A percentile compares a stretch with the other conserved stretches of the same genome.
These are phyloP conservation scores for Astrocystis sublimbata DNA, from an alignment of 495 filamentous ascomycete genomes.

Conservation along the genomic window DNA sequence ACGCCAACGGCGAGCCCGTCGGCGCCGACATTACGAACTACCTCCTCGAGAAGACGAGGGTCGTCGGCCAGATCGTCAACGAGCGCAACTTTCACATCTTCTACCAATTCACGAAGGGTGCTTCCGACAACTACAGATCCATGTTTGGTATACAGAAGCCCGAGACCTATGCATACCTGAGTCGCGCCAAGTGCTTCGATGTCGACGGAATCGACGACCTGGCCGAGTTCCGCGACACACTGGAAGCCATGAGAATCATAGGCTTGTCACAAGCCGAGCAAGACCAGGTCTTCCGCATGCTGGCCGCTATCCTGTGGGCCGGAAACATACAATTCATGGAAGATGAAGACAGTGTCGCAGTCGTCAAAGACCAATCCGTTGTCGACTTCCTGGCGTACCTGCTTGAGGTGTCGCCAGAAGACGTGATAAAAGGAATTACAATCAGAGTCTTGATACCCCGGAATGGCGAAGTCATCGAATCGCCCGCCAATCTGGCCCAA, in stretches of 20 bases:
- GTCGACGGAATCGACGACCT: constrained; percentile 91
- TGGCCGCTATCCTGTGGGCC: constrained; percentile 90
- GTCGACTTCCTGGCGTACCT: constrained; percentile 94
- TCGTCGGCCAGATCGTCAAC: constrained; percentile 92
- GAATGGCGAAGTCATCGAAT: constrained; percentile 85
- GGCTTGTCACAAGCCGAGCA: constrained; percentile 87
- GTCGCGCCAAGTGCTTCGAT: constrained; percentile 88
- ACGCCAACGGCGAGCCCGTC: constrained; percentile 85
- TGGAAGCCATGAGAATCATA: constrained; percentile 94
- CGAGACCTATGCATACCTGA: constrained; percentile 93
- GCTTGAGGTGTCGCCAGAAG: constrained; percentile 78
- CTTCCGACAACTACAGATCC: constrained; percentile 79
- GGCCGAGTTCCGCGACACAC: constrained; percentile 86
- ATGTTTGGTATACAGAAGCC: constrained; percentile 87
- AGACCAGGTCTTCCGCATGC: constrained; percentile 95
- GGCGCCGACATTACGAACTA: constrained; percentile 99
- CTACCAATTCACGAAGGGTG: constrained; percentile 97
- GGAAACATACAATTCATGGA: constrained; percentile 90
- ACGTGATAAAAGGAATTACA: constrained; percentile 86
- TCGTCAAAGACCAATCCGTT: constrained; percentile 81
- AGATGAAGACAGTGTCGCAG: constrained; percentile 84
- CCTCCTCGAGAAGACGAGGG: constrained; percentile 89
- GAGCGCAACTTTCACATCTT: constrained; percentile 99
- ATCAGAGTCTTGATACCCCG: constrained; percentile 86
- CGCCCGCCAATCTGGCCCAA: constrained; percentile 86